Evolutionary conservation across 257 asterid genomes (phyloP).

Genomic region (Scutellaria minor): DNA sequence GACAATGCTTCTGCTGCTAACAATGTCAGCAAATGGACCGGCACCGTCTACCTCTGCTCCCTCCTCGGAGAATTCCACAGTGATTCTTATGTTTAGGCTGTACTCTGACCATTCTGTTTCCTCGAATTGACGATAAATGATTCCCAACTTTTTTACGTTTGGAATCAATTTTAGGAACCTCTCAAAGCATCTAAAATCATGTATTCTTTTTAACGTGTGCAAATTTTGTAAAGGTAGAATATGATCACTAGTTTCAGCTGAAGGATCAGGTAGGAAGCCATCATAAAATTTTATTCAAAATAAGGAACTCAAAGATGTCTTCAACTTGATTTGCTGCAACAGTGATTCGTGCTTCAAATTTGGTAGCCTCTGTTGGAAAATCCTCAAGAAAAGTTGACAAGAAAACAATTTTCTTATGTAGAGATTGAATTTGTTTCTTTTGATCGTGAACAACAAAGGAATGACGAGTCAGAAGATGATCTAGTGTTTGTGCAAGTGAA

Average conservation of each 20-base stretch:
- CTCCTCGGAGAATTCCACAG: conserved; percentile 82
- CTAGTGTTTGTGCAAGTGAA: too few relatives aligned
- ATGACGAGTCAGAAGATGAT: too few relatives aligned
- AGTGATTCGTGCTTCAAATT: too few relatives aligned
- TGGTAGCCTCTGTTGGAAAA: too few relatives aligned
- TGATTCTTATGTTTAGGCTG: conserved; percentile 43
- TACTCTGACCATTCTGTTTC: background rate
- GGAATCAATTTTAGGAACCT: background rate
- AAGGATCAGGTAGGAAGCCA: background rate
- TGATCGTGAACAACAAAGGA: too few relatives aligned
- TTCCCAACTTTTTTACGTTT: background rate
- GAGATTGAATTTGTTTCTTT: too few relatives aligned
- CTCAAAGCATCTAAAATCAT: background rate
- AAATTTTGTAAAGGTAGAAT: background rate
- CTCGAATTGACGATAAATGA: background rate
- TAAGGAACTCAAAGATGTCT: too few relatives aligned
- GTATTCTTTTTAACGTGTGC: background rate
- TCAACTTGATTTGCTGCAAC: too few relatives aligned
- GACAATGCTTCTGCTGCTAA: conserved; percentile 80
- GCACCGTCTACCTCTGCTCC: conserved; percentile 80
- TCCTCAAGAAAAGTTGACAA: too few relatives aligned
- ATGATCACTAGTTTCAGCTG: background rate
- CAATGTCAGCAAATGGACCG: conserved; percentile 84
- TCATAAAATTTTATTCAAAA: background rate
- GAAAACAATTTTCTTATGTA: too few relatives aligned